These are phyloP conservation scores for Fomitopsis serialis DNA, from an alignment of 768 basidiomycete genomes.

Conservation along the genomic window DNA sequence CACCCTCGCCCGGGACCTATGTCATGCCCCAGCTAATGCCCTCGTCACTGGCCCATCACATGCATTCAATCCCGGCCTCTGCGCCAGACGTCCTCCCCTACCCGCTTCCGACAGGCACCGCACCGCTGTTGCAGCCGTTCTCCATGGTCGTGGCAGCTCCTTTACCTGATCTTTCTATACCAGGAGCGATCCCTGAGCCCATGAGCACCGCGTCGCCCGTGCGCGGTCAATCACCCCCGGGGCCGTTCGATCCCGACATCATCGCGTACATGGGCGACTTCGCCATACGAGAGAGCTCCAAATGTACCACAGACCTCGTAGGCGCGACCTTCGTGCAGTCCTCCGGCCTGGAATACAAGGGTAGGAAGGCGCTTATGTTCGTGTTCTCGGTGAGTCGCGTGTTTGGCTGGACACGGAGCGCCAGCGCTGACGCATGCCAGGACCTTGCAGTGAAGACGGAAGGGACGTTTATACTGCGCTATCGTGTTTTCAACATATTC, in stretches of 20 bases:
- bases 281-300: conserved; percentile 44
- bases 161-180: no score
- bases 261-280: conserved; percentile 37
- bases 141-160: not conserved
- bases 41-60: not conserved
- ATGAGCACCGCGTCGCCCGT: no score
- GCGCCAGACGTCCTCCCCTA: not conserved
- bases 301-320: conserved; percentile 47
- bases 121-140: not conserved
- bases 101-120: not conserved
- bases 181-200: no score
- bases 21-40: not conserved
- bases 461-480: conserved; percentile 63
- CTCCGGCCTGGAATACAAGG: conserved; percentile 31
- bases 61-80: not conserved
- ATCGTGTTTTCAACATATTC: conserved; percentile 60
- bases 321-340: conserved; percentile 47
- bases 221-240: not conserved
- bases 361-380: conserved; percentile 52
- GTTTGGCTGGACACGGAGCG: not conserved
- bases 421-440: conserved; percentile 25
- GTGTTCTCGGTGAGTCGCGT: conserved; percentile 51
- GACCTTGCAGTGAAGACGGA: conserved; percentile 69
- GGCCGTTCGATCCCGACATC: conserved; percentile 23
- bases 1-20: not conserved